Percentiles rank a stretch among this genome's conserved stretches.
Conservation (phyloP, 306 rosid genomes). For the Acacia melanoxylon region DNA sequence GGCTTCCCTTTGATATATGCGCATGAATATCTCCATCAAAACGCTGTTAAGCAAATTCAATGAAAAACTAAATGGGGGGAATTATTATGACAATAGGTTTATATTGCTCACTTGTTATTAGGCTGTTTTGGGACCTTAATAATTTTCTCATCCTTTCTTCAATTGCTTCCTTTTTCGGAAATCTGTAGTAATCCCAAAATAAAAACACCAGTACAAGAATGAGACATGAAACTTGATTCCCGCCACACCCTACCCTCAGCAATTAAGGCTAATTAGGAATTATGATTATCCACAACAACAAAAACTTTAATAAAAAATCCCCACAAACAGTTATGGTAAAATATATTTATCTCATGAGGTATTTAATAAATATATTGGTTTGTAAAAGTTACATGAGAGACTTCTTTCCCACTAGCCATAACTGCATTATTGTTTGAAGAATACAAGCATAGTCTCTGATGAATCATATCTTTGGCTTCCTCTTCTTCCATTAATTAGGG, state of each 20-base stretch:
- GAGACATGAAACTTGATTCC: not conserved
- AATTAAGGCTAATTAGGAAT: too few relatives aligned
- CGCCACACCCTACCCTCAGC: not conserved
- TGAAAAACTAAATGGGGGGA: not conserved
- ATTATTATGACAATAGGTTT: too few relatives aligned
- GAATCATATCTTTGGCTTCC: conserved; percentile 40
- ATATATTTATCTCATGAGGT: too few relatives aligned
- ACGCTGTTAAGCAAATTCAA: not conserved
- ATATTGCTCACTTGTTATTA: too few relatives aligned
- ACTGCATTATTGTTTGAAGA: conserved; percentile 45
- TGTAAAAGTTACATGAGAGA: conserved; percentile 31
- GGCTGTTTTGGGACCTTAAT: too few relatives aligned
- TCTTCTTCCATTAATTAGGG: conserved; percentile 65
- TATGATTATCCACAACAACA: too few relatives aligned
- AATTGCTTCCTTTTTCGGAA: not conserved
- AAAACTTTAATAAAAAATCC: too few relatives aligned
- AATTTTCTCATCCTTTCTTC: not conserved
- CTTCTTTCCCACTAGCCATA: conserved; percentile 41
- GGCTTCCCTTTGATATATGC: not conserved
- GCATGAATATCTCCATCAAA: not conserved
- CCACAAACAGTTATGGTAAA: too few relatives aligned
- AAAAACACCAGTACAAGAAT: not conserved
- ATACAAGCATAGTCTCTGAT: conserved; percentile 83
- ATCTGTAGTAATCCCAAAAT: not conserved
- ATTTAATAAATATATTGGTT: too few relatives aligned